phyloP scores from a whole-genome alignment of 208 protist genomes.

The Leishmania turanica region DNA sequence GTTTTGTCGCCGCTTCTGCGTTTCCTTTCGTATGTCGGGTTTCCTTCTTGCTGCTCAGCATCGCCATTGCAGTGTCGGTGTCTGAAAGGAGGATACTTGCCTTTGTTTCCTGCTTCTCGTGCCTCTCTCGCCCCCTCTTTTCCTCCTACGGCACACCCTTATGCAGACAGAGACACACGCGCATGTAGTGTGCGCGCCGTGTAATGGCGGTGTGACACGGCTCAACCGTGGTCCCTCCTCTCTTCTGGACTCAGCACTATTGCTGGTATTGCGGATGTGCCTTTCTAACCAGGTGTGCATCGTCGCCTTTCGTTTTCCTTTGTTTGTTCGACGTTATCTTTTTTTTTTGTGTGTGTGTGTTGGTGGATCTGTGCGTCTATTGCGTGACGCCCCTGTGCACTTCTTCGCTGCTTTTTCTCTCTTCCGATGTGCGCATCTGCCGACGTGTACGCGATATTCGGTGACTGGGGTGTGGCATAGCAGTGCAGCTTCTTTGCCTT shows the following conservation, averaged over 20 bases:
- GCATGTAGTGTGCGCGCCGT: neutral
- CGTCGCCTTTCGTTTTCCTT: neutral
- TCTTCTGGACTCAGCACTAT: neutral
- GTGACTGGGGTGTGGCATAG: neutral
- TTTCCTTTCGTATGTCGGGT: neutral
- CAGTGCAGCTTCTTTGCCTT: neutral
- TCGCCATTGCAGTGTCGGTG: neutral
- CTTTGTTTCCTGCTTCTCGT: neutral
- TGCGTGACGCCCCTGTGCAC: neutral
- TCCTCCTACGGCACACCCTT: neutral
- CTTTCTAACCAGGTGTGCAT: neutral
- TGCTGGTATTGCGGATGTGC: neutral
- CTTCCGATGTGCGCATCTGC: neutral
- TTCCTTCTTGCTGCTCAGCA: neutral
- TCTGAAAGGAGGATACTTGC: neutral
- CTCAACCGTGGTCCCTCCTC: neutral
- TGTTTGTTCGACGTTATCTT: neutral
- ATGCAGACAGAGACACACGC: neutral
- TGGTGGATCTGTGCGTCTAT: neutral
- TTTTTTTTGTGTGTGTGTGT: conserved; percentile 4
- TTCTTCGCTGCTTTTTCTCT: neutral
- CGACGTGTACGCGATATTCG: neutral
- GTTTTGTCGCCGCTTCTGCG: neutral
- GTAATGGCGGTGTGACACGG: neutral
- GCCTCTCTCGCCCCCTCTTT: neutral